Percentiles rank a stretch among this genome's conserved stretches.
phyloP scores from a whole-genome alignment of 164 flowering plant genomes.

The Macadamia integrifolia region DNA sequence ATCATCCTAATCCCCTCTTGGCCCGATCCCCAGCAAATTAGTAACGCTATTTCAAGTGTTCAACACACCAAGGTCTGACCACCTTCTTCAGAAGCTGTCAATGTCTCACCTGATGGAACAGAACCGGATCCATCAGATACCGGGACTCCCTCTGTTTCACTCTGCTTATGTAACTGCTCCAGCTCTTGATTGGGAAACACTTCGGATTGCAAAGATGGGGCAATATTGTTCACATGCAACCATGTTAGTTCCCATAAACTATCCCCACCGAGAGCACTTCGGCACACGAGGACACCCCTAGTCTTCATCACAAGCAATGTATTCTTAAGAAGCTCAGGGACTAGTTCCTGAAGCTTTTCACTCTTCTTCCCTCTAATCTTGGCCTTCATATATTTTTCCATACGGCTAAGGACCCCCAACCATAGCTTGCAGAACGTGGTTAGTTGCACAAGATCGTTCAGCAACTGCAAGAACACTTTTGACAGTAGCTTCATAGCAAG shows the following conservation, averaged over 20 bases:
- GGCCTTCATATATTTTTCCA: constrained; percentile 33
- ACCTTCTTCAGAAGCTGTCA: neutral
- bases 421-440: constrained; percentile 32
- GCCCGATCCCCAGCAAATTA: neutral
- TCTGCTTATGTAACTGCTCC: constrained; percentile 8
- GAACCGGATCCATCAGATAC: neutral
- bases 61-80: neutral
- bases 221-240: constrained; percentile 28
- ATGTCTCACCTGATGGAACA: neutral
- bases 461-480: constrained; percentile 29
- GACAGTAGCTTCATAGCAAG: constrained; percentile 30
- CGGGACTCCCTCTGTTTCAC: neutral
- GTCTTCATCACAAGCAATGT: constrained; percentile 31
- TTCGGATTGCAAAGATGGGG: constrained; percentile 28
- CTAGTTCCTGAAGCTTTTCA: constrained; percentile 32
- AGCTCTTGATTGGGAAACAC: constrained; percentile 30
- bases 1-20: too few species aligned
- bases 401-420: constrained; percentile 31
- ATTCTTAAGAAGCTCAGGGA: constrained; percentile 34
- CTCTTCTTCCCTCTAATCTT: constrained; percentile 33
- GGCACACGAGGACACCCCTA: constrained; percentile 22
- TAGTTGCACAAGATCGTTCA: constrained; percentile 18
- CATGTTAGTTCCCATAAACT: constrained; percentile 37
- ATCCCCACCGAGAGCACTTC: constrained; percentile 29
- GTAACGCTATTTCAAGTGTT: neutral